Evolutionary conservation across 2,329 filamentous ascomycete genomes (phyloP), one percentile per base, ranked within the genome.

Genomic region (Colletotrichum orchidophilum): DNA sequence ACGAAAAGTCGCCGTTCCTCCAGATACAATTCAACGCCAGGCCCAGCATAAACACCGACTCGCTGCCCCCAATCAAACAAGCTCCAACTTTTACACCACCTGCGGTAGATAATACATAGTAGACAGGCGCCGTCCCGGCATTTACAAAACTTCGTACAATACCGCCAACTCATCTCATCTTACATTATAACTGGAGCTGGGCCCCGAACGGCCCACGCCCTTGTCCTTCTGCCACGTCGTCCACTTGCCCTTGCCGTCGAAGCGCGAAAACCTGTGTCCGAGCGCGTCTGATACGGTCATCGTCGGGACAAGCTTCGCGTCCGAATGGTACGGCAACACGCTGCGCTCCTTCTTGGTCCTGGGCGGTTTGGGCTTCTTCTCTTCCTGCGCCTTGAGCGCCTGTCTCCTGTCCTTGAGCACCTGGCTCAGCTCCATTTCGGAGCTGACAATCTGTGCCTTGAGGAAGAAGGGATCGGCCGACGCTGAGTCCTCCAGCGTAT

Each of bases 401-500:
- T 86, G 87, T 69, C 82, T 86, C 65, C 86, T 80, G 1, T 91
- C 87, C 73, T 89, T 92, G 74, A 97, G 81, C 50, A 97, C 91
- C 0, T 92, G 87, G 13, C 87, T 87, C 2, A 98, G 84, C 78
- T 98, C 95, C 31, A 88, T 83, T 52, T 97, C 93, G 64, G 91
- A 86, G 39, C 86, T 88, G 6, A 91, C 90, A 75, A 98, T 96
- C 80, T 99, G 96, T 0, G 96, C 96, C 76, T 89, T 92, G 61
- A 98, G 87, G 78, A 96, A 96, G 9, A 86, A 82, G 4, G 90
- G 77, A 35, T 89, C 86, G 33, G 83, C 76, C 49, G 80, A 75
- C 27, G 82, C 80, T 0, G 79, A 77, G 8, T 87, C 86, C 54
- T 88, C 85, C 1, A 97, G 85, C 1, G 87, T 80, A 65, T 93